These are phyloP conservation scores for Paulownia fortunei DNA, from an alignment of 257 asterid genomes.

Conservation along the genomic window DNA sequence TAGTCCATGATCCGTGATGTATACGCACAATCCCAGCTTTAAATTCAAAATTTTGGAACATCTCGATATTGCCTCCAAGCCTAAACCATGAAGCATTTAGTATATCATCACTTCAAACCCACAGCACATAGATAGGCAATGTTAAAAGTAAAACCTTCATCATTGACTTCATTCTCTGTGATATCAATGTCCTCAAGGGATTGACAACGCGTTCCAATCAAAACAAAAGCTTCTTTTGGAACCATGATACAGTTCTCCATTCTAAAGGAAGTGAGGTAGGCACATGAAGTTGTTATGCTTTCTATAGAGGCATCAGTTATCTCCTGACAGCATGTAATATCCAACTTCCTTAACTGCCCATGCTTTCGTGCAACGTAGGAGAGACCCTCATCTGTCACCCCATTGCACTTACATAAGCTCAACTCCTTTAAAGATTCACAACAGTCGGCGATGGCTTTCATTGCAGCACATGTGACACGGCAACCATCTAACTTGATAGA, in stretches of 20 bases:
- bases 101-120: not conserved
- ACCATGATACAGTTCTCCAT: conserved; percentile 44
- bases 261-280: conserved; percentile 35
- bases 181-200: conserved; percentile 41
- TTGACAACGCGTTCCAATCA: conserved; percentile 39
- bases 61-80: conserved; percentile 39
- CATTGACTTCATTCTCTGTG: conserved; percentile 40
- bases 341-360: conserved; percentile 34
- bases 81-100: conserved; percentile 14
- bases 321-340: conserved; percentile 43
- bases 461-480: conserved; percentile 30
- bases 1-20: conserved; percentile 44
- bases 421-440: conserved; percentile 37
- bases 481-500: conserved; percentile 45
- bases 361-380: conserved; percentile 34
- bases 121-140: not conserved
- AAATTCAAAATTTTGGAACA: conserved; percentile 30
- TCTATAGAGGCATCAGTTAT: conserved; percentile 36
- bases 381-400: conserved; percentile 46
- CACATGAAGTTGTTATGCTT: conserved; percentile 37
- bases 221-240: conserved; percentile 31
- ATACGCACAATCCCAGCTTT: conserved; percentile 43
- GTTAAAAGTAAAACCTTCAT: conserved; percentile 33
- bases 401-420: conserved; percentile 43
- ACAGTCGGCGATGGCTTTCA: conserved; percentile 36